phyloP scores from a whole-genome alignment of 2,329 filamentous ascomycete genomes.

The Colletotrichum simmondsii region DNA sequence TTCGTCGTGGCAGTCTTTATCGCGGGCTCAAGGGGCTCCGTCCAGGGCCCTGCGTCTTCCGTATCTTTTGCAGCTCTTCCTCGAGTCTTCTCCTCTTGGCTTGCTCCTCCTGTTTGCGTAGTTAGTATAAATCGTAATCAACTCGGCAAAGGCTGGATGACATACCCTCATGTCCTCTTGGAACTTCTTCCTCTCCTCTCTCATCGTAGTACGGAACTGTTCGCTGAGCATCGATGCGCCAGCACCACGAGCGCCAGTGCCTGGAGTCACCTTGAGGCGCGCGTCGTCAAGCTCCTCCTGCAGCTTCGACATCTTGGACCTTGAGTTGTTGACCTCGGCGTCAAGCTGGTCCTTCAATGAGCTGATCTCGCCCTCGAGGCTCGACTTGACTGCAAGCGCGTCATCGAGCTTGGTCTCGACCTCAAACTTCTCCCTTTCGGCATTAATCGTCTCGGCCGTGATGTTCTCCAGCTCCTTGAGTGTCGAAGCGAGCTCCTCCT shows the following conservation, averaged over 20 bases:
- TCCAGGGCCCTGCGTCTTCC: constrained; percentile 52
- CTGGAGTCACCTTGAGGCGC: constrained; percentile 53
- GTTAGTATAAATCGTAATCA: constrained; percentile 43
- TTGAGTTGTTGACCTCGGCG: constrained; percentile 50
- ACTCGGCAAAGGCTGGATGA: neutral
- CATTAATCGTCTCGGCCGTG: constrained; percentile 61
- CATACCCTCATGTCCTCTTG: constrained; percentile 64
- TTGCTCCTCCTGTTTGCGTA: constrained; percentile 59
- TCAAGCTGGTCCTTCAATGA: constrained; percentile 52
- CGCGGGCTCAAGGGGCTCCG: constrained; percentile 56
- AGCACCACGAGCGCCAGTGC: constrained; percentile 48
- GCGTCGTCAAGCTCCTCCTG: constrained; percentile 64
- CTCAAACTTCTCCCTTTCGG: constrained; percentile 62
- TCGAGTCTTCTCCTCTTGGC: constrained; percentile 58
- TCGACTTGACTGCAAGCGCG: constrained; percentile 45
- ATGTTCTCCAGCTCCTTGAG: constrained; percentile 65
- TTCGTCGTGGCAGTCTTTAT: constrained; percentile 28
- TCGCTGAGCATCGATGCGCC: constrained; percentile 66
- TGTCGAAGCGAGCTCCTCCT: constrained; percentile 60
- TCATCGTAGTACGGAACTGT: constrained; percentile 66
- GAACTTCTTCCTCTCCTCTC: constrained; percentile 67
- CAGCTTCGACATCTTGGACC: constrained; percentile 51
- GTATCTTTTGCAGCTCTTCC: constrained; percentile 60
- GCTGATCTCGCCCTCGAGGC: constrained; percentile 52
- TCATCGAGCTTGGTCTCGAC: constrained; percentile 56